phyloP scores from a whole-genome alignment of 2,329 filamentous ascomycete species.

The Fusarium penzigii region DNA sequence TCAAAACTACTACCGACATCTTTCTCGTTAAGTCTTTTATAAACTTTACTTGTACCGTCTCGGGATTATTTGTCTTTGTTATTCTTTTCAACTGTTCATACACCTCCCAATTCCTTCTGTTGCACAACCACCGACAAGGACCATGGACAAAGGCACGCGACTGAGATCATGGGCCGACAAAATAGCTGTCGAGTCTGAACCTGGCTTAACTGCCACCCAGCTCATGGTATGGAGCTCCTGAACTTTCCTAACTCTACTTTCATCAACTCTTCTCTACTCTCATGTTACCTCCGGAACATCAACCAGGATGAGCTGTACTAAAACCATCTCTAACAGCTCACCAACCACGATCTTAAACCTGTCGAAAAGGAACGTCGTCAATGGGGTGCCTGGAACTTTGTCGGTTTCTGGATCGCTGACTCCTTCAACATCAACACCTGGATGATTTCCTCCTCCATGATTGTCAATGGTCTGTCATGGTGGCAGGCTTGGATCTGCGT shows the following conservation, averaged over 20 bases:
- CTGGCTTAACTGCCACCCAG: slow-evolving; percentile 75
- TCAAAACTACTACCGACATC: no score
- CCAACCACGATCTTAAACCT: slow-evolving; percentile 78
- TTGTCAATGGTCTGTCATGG: slow-evolving; percentile 77
- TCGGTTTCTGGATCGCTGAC: slow-evolving; percentile 84
- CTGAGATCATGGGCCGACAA: slow-evolving; percentile 53
- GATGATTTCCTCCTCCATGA: slow-evolving; percentile 90
- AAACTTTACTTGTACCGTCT: no score
- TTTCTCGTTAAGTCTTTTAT: no score
- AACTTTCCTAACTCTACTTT: neutral
- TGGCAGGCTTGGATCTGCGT: slow-evolving; percentile 92
- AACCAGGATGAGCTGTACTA: slow-evolving; percentile 12
- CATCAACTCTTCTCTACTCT: neutral
- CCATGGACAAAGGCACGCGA: slow-evolving; percentile 37
- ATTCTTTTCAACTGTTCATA: no score
- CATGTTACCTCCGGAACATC: neutral
- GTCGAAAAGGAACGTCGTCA: slow-evolving; percentile 78
- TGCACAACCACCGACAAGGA: neutral
- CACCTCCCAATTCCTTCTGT: neutral
- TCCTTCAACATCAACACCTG: slow-evolving; percentile 89
- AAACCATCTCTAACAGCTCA: slow-evolving; percentile 53
- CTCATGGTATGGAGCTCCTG: slow-evolving; percentile 61
- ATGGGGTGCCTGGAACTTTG: slow-evolving; percentile 88
- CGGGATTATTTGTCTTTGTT: no score
- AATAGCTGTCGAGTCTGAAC: slow-evolving; percentile 72